Conservation (phyloP, 2,329 filamentous ascomycete genomes). For the Pseudocercospora eumusae region DNA sequence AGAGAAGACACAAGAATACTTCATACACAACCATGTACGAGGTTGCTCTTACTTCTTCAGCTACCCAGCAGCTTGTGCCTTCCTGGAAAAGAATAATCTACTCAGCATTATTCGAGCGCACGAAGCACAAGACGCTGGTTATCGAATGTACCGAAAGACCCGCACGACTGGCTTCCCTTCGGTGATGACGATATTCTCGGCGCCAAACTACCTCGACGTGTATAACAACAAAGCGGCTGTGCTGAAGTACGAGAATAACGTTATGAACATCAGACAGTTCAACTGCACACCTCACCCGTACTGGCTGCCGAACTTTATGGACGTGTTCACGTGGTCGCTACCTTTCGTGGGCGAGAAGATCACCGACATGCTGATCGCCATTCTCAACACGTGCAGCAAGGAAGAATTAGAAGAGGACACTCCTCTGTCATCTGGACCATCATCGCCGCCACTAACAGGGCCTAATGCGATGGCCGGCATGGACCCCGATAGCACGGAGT, state of each 20-base stretch:
- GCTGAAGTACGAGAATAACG: slow-evolving; percentile 99
- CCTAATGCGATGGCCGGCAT: slow-evolving; percentile 40
- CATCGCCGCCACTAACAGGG: slow-evolving; percentile 67
- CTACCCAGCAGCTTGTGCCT: slow-evolving; percentile 93
- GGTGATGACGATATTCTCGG: slow-evolving; percentile 99
- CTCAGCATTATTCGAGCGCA: slow-evolving; percentile 96
- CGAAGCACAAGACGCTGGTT: slow-evolving; percentile 97
- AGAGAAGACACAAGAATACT: slow-evolving; percentile 97
- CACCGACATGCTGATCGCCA: slow-evolving; percentile 98
- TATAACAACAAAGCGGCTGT: slow-evolving; percentile 99
- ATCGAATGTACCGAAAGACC: slow-evolving; percentile 99
- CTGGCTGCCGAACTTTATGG: slow-evolving; percentile 99
- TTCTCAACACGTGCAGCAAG: slow-evolving; percentile 98
- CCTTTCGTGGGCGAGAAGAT: slow-evolving; percentile 98
- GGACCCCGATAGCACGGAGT: slow-evolving; percentile 86
- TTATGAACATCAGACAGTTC: slow-evolving; percentile 99
- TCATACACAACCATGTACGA: slow-evolving; percentile 96
- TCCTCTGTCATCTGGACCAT: slow-evolving; percentile 69
- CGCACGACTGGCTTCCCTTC: slow-evolving; percentile 96
- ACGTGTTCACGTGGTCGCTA: slow-evolving; percentile 99
- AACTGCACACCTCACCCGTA: slow-evolving; percentile 99
- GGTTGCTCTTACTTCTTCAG: slow-evolving; percentile 99
- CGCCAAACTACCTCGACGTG: slow-evolving; percentile 96
- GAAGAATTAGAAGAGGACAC: slow-evolving; percentile 90
- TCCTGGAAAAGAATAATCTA: slow-evolving; percentile 98